A percentile compares a stretch with the other conserved stretches of the same genome.
These are phyloP conservation scores for Teratosphaeriaceae sp. DNA, from an alignment of 2,329 filamentous ascomycete genomes.

Conservation along the genomic window DNA sequence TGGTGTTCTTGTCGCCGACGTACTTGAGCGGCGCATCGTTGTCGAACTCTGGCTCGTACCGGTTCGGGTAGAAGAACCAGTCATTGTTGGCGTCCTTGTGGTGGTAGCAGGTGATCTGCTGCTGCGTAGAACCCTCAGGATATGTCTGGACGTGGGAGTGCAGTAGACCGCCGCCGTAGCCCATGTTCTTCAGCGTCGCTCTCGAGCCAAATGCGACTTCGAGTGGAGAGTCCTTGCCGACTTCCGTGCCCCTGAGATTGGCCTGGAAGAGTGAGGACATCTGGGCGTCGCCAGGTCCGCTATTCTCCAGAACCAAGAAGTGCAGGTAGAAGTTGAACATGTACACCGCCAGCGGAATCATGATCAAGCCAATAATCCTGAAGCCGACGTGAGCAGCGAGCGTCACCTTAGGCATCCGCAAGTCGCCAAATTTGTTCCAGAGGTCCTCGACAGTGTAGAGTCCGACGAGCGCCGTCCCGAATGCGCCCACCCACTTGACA, in stretches of 20 bases:
- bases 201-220: conserved; percentile 86
- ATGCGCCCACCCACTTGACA: conserved; percentile 96
- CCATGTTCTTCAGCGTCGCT: conserved; percentile 97
- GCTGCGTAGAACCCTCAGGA: conserved; percentile 86
- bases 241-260: conserved; percentile 86
- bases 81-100: conserved; percentile 99
- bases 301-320: conserved; percentile 88
- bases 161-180: conserved; percentile 90
- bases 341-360: conserved; percentile 86
- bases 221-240: conserved; percentile 88
- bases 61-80: conserved; percentile 98
- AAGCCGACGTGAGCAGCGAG: conserved; percentile 73
- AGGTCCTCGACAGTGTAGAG: conserved; percentile 94
- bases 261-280: conserved; percentile 99
- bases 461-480: conserved; percentile 89
- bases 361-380: conserved; percentile 77
- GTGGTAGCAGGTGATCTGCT: conserved; percentile 98
- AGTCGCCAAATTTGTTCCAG: conserved; percentile 95
- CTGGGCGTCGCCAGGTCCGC: conserved; percentile 94
- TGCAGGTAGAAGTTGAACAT: conserved; percentile 93
- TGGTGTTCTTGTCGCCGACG: conserved; percentile 66
- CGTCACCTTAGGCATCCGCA: conserved; percentile 77
- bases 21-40: conserved; percentile 62
- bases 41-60: conserved; percentile 66
- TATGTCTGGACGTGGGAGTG: conserved; percentile 97